phyloP scores from a whole-genome alignment of 2,329 filamentous ascomycete genomes.

The Ilyonectria destructans region DNA sequence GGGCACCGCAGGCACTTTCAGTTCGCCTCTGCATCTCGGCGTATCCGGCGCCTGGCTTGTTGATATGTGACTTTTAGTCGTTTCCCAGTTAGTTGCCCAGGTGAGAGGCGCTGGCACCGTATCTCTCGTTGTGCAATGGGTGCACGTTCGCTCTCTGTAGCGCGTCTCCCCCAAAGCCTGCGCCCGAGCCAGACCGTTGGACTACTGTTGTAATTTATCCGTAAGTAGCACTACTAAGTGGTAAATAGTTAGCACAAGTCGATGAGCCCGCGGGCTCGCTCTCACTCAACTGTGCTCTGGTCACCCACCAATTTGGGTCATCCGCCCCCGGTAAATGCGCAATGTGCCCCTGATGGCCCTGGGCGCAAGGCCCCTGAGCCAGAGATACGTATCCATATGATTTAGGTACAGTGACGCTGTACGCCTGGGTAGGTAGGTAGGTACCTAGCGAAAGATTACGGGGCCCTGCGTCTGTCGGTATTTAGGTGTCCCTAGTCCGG shows the following conservation, averaged over 20 bases:
- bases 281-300: background rate
- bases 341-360: slow-evolving; percentile 46
- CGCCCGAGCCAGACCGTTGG: background rate
- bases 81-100: background rate
- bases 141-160: background rate
- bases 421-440: too few species aligned
- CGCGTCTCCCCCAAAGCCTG: background rate
- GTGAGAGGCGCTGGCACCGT: background rate
- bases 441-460: background rate
- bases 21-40: background rate
- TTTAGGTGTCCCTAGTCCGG: slow-evolving; percentile 1
- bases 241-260: background rate
- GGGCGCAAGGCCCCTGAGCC: slow-evolving; percentile 33
- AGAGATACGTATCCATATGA: slow-evolving; percentile 12
- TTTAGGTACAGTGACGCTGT: background rate
- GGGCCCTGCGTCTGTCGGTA: background rate
- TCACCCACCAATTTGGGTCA: slow-evolving; percentile 25
- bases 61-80: background rate
- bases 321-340: slow-evolving; percentile 30
- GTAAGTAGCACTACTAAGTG: background rate
- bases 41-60: background rate
- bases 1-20: background rate
- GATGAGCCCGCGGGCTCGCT: background rate
- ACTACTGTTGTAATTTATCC: background rate
- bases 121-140: background rate